Base-by-base conservation (phyloP, 768 basidiomycete genomes). In the Suillus variegatus region DNA sequence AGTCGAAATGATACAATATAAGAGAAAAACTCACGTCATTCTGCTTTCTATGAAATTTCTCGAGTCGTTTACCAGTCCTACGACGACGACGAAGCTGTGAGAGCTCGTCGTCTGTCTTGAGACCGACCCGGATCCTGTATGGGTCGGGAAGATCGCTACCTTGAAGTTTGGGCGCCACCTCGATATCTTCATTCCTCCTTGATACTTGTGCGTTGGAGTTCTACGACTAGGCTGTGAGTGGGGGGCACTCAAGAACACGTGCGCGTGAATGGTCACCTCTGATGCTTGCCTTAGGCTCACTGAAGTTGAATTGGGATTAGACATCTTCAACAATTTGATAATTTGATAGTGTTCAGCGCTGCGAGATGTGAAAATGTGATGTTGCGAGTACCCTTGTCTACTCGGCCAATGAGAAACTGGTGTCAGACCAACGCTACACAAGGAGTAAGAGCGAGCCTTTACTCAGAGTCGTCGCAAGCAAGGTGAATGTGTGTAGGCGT, bases 1-100 rank as follows among this genome's bases (percentile, higher is more conserved):
- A 36, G 54, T 61, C 43, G 28, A 40, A 51, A 43, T 14, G 56
- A n/a, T 46, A 28, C 14, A 38, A 49, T 56, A 65, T 55, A 62
- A 60, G 18, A 40, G 44, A 69, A 25, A 1, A 43, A 72, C 85
- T 44, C 57, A 91, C 93, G 67, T 86, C 78, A 80, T 95, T 95
- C 75, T 95, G 91, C 66, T 80, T 85, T 52, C 81, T 76, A 61
- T 93, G 90, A 72, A 89, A 93, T 55, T 77, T 79, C 60, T 86
- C 92, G 56, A 93, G 75, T 25, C 78, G 77, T 74, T 87, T 92
- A 63, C 90, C 89, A 35, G 78, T 82, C 74, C 81, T 87, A 35
- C 83, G 81, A 41, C 82, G 82, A 58, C 72, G 80, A 60, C 91
- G 85, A 46, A 95, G 75, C 61, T 81, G 84, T n/a, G 78, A 75